Percentiles rank a stretch among this genome's conserved stretches.
phyloP scores from a whole-genome alignment of 192 early-diverging fungal species.

The Podila epigama region DNA sequence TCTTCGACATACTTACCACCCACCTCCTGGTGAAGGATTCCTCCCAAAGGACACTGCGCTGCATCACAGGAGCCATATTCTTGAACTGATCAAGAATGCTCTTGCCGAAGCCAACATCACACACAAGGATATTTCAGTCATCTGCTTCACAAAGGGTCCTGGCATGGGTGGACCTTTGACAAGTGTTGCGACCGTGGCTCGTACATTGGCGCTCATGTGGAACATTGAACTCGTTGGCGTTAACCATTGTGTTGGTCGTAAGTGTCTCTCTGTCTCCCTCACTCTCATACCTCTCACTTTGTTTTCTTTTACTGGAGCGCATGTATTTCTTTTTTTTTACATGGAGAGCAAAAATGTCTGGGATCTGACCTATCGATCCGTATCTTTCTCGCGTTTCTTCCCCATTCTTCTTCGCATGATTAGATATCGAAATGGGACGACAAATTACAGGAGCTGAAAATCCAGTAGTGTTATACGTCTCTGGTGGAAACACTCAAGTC shows the following conservation, averaged over 20 bases:
- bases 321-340: not conserved
- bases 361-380: not conserved
- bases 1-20: slow-evolving; percentile 92
- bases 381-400: not conserved
- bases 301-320: not conserved
- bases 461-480: slow-evolving; percentile 96
- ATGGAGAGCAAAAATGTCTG: not conserved
- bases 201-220: slow-evolving; percentile 93
- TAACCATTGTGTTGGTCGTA: slow-evolving; percentile 97
- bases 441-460: slow-evolving; percentile 94
- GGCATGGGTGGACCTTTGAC: slow-evolving; percentile 98
- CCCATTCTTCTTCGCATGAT: not conserved
- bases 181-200: slow-evolving; percentile 90
- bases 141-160: slow-evolving; percentile 98
- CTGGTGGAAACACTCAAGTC: slow-evolving; percentile 98
- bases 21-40: slow-evolving; percentile 96
- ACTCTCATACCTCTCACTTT: not conserved
- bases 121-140: slow-evolving; percentile 83
- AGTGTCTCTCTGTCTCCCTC: slow-evolving; percentile 3
- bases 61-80: slow-evolving; percentile 85
- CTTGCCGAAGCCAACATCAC: slow-evolving; percentile 76
- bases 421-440: slow-evolving; percentile 98
- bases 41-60: slow-evolving; percentile 92
- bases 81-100: slow-evolving; percentile 79
- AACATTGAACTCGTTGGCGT: slow-evolving; percentile 91